Conservation (phyloP, 805 yeast genomes). For the Candida xyloterini region DNA sequence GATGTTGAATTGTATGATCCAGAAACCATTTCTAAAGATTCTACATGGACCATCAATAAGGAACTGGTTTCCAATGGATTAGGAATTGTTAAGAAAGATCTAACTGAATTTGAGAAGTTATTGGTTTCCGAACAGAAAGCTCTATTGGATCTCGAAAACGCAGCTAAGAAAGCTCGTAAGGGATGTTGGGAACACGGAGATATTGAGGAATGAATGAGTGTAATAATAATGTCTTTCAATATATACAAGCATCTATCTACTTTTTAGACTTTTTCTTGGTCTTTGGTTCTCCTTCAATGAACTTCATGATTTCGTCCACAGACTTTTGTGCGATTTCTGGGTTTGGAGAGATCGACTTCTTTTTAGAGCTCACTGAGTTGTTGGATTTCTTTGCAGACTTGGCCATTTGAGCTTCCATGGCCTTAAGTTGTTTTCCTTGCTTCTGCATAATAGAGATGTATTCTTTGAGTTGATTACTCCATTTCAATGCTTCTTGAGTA, state of each 20-base stretch:
- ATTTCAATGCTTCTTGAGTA: conserved; percentile 64
- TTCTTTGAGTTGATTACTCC: conserved; percentile 55
- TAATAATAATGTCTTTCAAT: conserved; percentile 6
- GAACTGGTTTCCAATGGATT: conserved; percentile 57
- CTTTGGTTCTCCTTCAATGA: conserved; percentile 57
- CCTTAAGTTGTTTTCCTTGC: conserved; percentile 36
- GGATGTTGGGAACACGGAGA: conserved; percentile 83
- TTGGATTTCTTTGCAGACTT: conserved; percentile 24
- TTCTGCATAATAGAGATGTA: conserved; percentile 46
- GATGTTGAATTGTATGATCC: conserved; percentile 56
- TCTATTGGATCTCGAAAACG: conserved; percentile 41
- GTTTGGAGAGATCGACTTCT: conserved; percentile 37
- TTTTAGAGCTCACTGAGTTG: conserved; percentile 26
- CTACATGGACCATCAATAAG: conserved; percentile 57
- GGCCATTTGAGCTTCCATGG: conserved; percentile 22
- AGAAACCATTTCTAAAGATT: conserved; percentile 48
- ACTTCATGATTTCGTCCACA: conserved; percentile 68
- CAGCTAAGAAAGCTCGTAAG: conserved; percentile 47
- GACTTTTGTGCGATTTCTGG: conserved; percentile 62
- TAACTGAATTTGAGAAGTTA: conserved; percentile 35
- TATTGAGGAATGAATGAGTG: conserved; percentile 52
- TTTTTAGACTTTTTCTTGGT: conserved; percentile 27
- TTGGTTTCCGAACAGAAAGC: conserved; percentile 37
- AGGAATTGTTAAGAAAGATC: conserved; percentile 46
- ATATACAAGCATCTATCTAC: conserved; percentile 14